Base-by-base conservation (phyloP, 2,329 filamentous ascomycete genomes). In the Pyrenochaeta sp. region DNA sequence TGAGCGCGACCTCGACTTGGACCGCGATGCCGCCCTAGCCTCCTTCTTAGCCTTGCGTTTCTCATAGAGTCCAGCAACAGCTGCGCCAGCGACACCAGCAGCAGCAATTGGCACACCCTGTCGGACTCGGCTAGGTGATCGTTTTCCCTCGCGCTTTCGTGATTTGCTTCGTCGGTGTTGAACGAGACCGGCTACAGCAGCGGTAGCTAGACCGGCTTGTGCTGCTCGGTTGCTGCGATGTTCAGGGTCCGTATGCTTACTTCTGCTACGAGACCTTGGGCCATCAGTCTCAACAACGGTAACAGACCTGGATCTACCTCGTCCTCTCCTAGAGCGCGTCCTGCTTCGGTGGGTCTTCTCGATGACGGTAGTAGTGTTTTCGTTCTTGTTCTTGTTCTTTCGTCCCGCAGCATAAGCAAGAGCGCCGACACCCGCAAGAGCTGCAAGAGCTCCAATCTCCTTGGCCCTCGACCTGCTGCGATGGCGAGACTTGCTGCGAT, bases 1-100 rank as follows among this genome's bases (percentile, higher is more conserved):
- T 60, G 74, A 76, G 50, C 66, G 67, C 48, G 75, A 78, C 40
- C 67, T 70, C 45, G 74, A 73, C 63, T 64, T 68, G 46, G 73
- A 76, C 37, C 69, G 75, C 64, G 61, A 77, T 64, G 78, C 72
- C 54, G 80, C 78, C 66, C 81, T 82, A 15, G 77, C 79, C 51
- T 84, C 82, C 64, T 85, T 85, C 69, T 84, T 85, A 35, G 80
- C 83, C 72, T 87, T 86, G 55, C 82, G 83, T 64, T 82, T 86
- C 72, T 88, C 86, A 64, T 87, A 88, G 14, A 88, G 69, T 20
- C 83, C 84, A 51, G 86, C 83, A 29, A 85, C 77, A 12, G 85
- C 86, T 35, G 86, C 86, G 60, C 83, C 85, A 40, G 84, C 83
- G 12, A 87, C 74, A 43, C 86, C 86, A 46, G 85, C 84, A 35